These are phyloP conservation scores for Annona cherimola DNA, from an alignment of 164 flowering plant species.

Conservation along the genomic window DNA sequence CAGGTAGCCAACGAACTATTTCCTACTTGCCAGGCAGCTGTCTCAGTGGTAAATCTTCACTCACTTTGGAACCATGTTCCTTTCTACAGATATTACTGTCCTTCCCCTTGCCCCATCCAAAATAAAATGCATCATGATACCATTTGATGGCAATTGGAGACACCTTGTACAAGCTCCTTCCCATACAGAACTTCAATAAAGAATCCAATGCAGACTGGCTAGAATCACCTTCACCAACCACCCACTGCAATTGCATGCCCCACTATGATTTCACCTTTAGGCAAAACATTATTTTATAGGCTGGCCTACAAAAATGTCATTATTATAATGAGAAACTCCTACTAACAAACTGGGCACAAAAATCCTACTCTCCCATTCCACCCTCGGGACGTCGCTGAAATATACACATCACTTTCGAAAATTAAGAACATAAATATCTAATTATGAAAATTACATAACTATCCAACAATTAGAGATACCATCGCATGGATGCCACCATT, in stretches of 20 bases:
- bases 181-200: background rate
- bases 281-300: background rate
- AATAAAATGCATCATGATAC: background rate
- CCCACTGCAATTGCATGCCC: background rate
- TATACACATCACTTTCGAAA: too few species aligned
- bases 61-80: background rate
- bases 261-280: background rate
- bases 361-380: too few species aligned
- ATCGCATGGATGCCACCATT: background rate
- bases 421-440: too few species aligned
- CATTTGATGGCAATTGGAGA: background rate
- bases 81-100: background rate
- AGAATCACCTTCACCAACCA: background rate
- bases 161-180: background rate
- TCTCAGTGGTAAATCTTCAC: background rate
- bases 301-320: too few species aligned
- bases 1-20: background rate
- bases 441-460: background rate
- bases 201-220: background rate
- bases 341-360: too few species aligned
- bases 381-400: too few species aligned
- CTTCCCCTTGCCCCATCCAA: background rate
- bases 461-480: background rate
- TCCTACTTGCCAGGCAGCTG: background rate
- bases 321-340: too few species aligned